Evolutionary conservation across 495 filamentous ascomycete genomes (phyloP).

Genomic region (Aspergillus steynii): DNA sequence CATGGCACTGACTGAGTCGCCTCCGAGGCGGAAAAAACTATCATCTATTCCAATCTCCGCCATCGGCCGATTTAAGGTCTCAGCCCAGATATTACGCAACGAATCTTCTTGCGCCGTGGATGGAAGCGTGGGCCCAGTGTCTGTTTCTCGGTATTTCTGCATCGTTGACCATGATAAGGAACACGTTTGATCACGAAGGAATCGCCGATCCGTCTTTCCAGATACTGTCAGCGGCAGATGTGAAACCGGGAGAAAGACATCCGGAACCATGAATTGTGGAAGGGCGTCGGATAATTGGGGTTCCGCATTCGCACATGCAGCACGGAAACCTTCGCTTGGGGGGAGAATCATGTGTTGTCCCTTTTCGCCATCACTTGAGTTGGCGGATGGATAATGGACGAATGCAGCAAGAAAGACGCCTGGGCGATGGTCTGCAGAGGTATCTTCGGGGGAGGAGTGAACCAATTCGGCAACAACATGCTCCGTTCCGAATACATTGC

Average conservation of each 20-base stretch:
- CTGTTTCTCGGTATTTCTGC: background rate
- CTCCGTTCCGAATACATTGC: background rate
- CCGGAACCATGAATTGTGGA: slow-evolving; percentile 13
- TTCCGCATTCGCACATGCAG: slow-evolving; percentile 5
- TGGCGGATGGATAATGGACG: background rate
- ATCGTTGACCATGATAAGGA: slow-evolving; percentile 7
- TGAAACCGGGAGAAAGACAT: slow-evolving; percentile 4
- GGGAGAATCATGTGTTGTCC: background rate
- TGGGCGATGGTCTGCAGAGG: background rate
- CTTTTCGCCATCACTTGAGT: background rate
- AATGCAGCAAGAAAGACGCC: slow-evolving; percentile 1
- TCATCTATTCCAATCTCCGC: slow-evolving; percentile 35
- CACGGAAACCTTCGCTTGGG: slow-evolving; percentile 2
- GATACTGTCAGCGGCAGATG: slow-evolving; percentile 15
- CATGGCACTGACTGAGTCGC: slow-evolving; percentile 27
- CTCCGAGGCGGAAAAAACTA: slow-evolving; percentile 21
- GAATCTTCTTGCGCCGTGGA: slow-evolving; percentile 21
- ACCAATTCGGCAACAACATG: background rate
- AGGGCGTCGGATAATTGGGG: background rate
- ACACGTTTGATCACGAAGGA: slow-evolving; percentile 8
- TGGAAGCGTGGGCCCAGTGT: background rate
- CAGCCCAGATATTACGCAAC: slow-evolving; percentile 28
- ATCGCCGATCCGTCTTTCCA: slow-evolving; percentile 24
- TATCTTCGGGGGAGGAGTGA: background rate
- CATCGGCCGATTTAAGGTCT: slow-evolving; percentile 13